A percentile compares a stretch with the other conserved stretches of the same genome.
Evolutionary conservation across 129 eudicot species (phyloP).

Genomic region (Kitagawia praeruptora): DNA sequence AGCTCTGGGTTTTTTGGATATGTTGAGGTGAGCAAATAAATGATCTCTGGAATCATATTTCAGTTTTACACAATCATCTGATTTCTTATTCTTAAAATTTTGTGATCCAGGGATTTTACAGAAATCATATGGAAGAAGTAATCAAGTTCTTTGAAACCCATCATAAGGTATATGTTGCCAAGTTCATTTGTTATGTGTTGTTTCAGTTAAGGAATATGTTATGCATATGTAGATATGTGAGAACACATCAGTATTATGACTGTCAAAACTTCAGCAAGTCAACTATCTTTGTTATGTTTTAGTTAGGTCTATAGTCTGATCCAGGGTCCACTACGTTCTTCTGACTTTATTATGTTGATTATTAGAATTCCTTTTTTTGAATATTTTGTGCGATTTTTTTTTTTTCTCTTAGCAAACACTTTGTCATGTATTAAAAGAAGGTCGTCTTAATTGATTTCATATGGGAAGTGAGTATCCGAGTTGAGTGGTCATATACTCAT

Average conservation of each 20-base stretch:
- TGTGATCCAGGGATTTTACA: slow-evolving; percentile 72
- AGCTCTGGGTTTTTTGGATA: slow-evolving; percentile 96
- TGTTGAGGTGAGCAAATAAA: slow-evolving; percentile 47
- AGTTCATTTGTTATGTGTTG: not conserved
- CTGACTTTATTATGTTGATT: not conserved
- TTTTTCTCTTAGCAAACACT: not conserved
- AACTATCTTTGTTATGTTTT: not conserved
- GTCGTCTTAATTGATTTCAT: not conserved
- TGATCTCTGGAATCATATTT: not conserved
- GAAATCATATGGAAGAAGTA: slow-evolving; percentile 99
- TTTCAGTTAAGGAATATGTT: not conserved
- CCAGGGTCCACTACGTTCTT: too few species aligned
- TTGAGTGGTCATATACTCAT: not conserved
- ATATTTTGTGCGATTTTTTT: not conserved
- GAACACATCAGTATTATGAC: not conserved
- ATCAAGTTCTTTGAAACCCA: slow-evolving; percentile 83
- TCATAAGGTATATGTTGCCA: slow-evolving; percentile 57
- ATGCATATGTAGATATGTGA: not conserved
- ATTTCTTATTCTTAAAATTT: slow-evolving; percentile 1
- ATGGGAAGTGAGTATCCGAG: not conserved
- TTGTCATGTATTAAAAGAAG: not conserved
- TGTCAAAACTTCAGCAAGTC: not conserved
- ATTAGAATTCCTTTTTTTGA: not conserved
- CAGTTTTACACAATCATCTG: not conserved
- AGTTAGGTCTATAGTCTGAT: not conserved